Conservation (phyloP, 768 basidiomycete genomes). For the Cystofilobasidium capitatum region DNA sequence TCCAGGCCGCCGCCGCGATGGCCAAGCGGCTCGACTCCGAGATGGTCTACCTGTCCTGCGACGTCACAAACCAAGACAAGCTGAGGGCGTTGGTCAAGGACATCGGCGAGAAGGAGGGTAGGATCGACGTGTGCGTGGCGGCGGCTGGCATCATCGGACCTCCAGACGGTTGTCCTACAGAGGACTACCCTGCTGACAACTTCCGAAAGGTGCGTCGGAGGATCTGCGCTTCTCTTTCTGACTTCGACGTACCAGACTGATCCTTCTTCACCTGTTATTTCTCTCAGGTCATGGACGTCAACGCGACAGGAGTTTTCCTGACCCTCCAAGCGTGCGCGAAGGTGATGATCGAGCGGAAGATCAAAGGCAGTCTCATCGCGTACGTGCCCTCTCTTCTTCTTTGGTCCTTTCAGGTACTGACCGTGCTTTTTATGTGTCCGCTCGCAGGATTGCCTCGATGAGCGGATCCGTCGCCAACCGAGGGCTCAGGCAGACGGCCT, state of each 20-base stretch:
- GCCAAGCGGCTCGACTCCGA: constrained; percentile 38
- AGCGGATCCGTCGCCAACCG: constrained; percentile 61
- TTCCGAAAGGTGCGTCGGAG: constrained; percentile 46
- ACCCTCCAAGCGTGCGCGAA: constrained; percentile 55
- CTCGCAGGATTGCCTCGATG: constrained; percentile 48
- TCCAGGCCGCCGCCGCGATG: constrained; percentile 39
- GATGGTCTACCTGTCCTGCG: constrained; percentile 56
- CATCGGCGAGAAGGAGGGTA: constrained; percentile 57
- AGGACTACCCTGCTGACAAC: constrained; percentile 56
- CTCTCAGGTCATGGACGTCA: constrained; percentile 43
- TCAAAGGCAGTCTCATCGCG: constrained; percentile 50
- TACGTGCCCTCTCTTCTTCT: background rate
- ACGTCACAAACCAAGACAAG: constrained; percentile 56
- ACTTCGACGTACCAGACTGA: too few relatives aligned
- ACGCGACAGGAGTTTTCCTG: constrained; percentile 54
- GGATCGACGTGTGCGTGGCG: constrained; percentile 67
- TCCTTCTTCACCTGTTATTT: background rate
- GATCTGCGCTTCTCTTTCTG: background rate
- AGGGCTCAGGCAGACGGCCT: constrained; percentile 59
- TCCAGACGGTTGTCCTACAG: constrained; percentile 34
- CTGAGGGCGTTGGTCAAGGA: constrained; percentile 52
- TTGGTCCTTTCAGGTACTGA: background rate
- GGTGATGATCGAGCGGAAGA: constrained; percentile 47
- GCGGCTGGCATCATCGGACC: constrained; percentile 54
- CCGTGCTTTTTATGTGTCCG: background rate